These are phyloP conservation scores for Penicillium sp. DNA, from an alignment of 2,329 filamentous ascomycete species.

Conservation along the genomic window DNA sequence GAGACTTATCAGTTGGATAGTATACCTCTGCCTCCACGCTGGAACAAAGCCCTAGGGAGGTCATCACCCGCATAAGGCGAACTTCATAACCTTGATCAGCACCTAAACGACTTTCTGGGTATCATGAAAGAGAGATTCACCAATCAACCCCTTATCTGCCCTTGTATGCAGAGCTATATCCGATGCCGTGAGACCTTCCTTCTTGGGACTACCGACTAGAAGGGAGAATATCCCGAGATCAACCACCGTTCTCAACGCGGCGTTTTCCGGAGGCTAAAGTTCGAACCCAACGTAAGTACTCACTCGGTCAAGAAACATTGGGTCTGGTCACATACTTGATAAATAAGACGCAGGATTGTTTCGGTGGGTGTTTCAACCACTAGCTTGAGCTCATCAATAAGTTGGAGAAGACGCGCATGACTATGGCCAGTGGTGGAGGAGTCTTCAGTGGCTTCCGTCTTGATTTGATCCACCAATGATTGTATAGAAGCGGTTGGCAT, in stretches of 20 bases:
- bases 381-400: constrained; percentile 21
- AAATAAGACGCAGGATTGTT: constrained; percentile 33
- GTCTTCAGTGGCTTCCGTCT: neutral
- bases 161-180: constrained; percentile 29
- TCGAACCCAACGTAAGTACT: neutral
- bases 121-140: constrained; percentile 14
- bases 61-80: constrained; percentile 32
- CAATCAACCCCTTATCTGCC: constrained; percentile 31
- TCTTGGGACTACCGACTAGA: constrained; percentile 19
- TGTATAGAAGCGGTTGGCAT: constrained; percentile 3
- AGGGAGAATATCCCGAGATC: constrained; percentile 31
- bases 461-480: constrained; percentile 8
- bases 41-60: constrained; percentile 27
- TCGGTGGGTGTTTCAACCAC: constrained; percentile 33
- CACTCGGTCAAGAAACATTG: neutral
- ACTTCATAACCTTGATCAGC: constrained; percentile 15
- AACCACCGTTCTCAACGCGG: constrained; percentile 32
- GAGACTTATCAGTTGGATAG: constrained; percentile 26
- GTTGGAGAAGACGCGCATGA: constrained; percentile 17
- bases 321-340: constrained; percentile 26
- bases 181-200: constrained; percentile 24
- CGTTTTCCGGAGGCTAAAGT: constrained; percentile 33
- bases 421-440: neutral
- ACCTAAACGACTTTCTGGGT: neutral
- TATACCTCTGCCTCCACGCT: constrained; percentile 24